A percentile compares a stretch with the other conserved stretches of the same genome.
These are phyloP conservation scores for Alternaria sp. DNA, from an alignment of 2,329 filamentous ascomycete genomes.

Conservation along the genomic window DNA sequence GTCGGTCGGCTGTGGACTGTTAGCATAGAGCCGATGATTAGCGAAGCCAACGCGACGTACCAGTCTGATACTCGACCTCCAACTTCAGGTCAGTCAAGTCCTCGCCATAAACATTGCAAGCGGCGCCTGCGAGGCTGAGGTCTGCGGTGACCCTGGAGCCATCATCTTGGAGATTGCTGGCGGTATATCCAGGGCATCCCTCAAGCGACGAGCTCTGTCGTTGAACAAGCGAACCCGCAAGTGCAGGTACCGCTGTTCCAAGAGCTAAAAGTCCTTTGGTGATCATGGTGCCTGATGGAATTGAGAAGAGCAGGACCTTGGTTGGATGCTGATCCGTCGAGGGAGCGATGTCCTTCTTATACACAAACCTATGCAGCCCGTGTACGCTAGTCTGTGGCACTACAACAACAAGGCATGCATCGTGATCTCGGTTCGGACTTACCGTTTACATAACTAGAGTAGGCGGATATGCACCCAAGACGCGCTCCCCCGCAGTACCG, in stretches of 20 bases:
- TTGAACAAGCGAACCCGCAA: constrained; percentile 24
- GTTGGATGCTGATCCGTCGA: constrained; percentile 7
- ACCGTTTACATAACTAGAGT: constrained; percentile 18
- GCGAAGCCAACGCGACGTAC: constrained; percentile 58
- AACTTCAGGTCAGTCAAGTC: constrained; percentile 65
- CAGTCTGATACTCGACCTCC: constrained; percentile 67
- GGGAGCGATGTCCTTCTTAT: constrained; percentile 17
- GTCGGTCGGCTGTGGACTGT: constrained; percentile 61
- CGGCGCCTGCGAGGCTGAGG: constrained; percentile 70
- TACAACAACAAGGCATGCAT: constrained; percentile 6
- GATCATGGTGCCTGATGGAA: constrained; percentile 31
- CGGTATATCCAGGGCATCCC: constrained; percentile 72
- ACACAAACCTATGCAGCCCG: constrained; percentile 6
- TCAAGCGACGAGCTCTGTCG: constrained; percentile 34
- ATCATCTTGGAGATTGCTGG: constrained; percentile 64
- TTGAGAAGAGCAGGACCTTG: constrained; percentile 10
- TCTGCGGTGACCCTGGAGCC: constrained; percentile 69
- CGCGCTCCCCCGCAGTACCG: constrained; percentile 31
- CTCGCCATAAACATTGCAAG: constrained; percentile 68
- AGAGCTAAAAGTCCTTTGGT: constrained; percentile 34
- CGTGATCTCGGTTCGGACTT: constrained; percentile 6
- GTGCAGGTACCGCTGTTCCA: constrained; percentile 28
- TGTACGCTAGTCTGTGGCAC: not conserved
- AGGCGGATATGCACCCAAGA: constrained; percentile 23
- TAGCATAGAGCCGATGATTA: constrained; percentile 64